Base-by-base conservation (phyloP, 169 alveolate genomes). In the Theileria annulata region DNA sequence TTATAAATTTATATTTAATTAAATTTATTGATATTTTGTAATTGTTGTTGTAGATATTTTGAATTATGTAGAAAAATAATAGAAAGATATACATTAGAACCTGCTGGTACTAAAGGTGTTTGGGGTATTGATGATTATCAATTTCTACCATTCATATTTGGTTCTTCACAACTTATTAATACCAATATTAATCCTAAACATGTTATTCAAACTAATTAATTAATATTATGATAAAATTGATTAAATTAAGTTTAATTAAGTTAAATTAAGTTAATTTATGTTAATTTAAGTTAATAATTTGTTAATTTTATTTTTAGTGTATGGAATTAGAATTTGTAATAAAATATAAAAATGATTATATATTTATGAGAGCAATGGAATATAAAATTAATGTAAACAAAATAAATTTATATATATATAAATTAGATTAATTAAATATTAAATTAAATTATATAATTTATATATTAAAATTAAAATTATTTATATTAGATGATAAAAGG, bases 101-200 rank as follows among this genome's bases (percentile, higher is more conserved):
- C 99, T 3, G 99, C 99, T 0, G 99, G 99, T 8, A 95, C 99
- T 30, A 98, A 98, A 78, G 99, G 99, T 5, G 99, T 97, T 42
- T 98, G 99, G 99, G 99, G 99, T 10, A 88, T 98, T 33, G 99
- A 98, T 88, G 99, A 98, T 74, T 98, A 96, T 86, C 99, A 97
- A 69, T 96, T 96, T 87, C 92, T 97, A 28, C 98, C 99, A 0
- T 96, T 96, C 87, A 80, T 96, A 10, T 93, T 97, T 71, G 99
- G 99, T 10, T 96, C 99, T 17, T 95, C 98, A n/a, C 97, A 97
- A 85, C 95, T 97, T 21, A 85, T 94, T 17, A 42, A 42, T 8
- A 10, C 51, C 47, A 35, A 42, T 42, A 12, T 8, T 42, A 35
- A 35, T 8, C 51, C 51, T 17, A 42, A 42, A 42, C 51, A 42